Base-by-base conservation (phyloP, 225 moss, liverwort and hornwort species). In the Polytrichum commune region DNA sequence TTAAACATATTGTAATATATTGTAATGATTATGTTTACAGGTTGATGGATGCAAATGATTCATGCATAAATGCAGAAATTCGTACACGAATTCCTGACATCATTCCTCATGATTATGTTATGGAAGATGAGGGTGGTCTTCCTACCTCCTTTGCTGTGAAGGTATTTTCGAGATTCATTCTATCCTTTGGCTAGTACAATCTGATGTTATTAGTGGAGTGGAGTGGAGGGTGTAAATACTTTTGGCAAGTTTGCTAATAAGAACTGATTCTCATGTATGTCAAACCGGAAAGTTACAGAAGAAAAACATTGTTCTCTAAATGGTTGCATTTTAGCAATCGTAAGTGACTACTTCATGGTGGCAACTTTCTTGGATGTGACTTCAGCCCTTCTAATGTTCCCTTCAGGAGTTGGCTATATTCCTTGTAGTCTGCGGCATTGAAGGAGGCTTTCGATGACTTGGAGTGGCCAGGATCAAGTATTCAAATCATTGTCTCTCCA, bases 391-490 rank as follows among this genome's bases (percentile, higher is more conserved):
- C 46, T 55, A 56, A 73, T 38, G 76, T 54, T 73, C n/a, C 7
- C 60, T 63, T 64, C 55, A 74, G 73, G 57, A 71, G 22, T 68
- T 74, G 33, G 22, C 69, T 64, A 53, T 29, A 56, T 77, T 54
- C 63, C 20, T 78, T 79, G 73, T 93, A 98, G 98, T 95, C 98
- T 23, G 88, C 88, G 58, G 85, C 93, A 60, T 79, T 98, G 2
- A 98, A 93, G 82, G 98, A 98, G 56, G 92, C 95, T 65, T 76
- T 98, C 24, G 98, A 98, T 57, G 98, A 98, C 76, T 76, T 98
- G 79, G 98, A 98, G 82, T 98, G 98, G 98, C 98, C 98, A 13
- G 95, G 95, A 33, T 88, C 95, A 54, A 98, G 93, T 76, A 95
- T 98, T 58, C 80, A 84, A 19, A 75, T 98, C 27, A 88, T 83